Base-by-base conservation (phyloP, 768 basidiomycete species). In the Tephrocybe sp. region DNA sequence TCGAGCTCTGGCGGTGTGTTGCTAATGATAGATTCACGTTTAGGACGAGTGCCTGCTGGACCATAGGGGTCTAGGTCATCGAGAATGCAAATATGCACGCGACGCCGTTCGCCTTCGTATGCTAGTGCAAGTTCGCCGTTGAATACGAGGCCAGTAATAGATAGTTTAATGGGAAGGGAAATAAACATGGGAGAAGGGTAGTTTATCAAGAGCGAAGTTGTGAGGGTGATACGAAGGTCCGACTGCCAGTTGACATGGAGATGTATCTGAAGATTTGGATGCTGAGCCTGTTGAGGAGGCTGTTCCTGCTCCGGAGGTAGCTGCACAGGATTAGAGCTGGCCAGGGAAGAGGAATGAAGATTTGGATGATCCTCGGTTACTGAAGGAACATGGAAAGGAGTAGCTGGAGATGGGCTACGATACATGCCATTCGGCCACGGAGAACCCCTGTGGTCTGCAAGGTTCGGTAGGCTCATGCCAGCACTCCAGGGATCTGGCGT, bases 111-210 rank as follows among this genome's bases (percentile, higher is more conserved):
- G 52, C 90, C 92, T 63, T 96, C 89, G 70, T 93, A 98, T 11
- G 96, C 97, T 32, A 98, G 79, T 8, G 90, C 88, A 39, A 98
- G 71, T 61, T 96, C 91, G 51, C 91, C 92, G 11, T 79, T 78
- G 67, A 98, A 91, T 12, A 93, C 74, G 51, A 98, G 75, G 0
- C 92, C 91, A 0, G 88, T 95, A 22, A 98, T 82, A n/a, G 86
- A 88, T 48, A 98, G 84, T 62, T 90, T 88, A 67, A 99, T 90
- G 6, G 97, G 97, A 20, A 99, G 79, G 12, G 91, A 86, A 95
- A 99, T 98, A 77, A 99, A 98, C 65, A 88, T 82, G 0, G 88
- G 87, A 0, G 93, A 93, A 5, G 97, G 97, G 66, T 98, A 98
- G 70, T 99, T 97, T 69, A 99, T 94, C 54, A 94, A 81, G 22